These are phyloP conservation scores for Rhodotorula graminis DNA, from an alignment of 768 basidiomycete genomes.

Conservation along the genomic window DNA sequence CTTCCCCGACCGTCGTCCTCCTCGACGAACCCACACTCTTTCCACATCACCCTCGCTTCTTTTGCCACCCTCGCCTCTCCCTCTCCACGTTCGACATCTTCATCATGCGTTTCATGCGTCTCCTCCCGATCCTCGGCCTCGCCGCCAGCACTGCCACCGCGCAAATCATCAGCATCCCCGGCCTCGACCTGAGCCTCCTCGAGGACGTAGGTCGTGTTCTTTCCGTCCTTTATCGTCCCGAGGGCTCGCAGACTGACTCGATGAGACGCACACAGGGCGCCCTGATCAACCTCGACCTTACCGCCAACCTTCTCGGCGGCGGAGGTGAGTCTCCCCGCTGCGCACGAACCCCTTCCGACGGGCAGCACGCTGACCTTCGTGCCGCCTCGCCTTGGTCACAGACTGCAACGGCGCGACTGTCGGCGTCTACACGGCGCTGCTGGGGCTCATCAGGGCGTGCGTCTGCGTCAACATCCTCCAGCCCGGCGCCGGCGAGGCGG, in stretches of 20 bases:
- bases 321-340: background rate
- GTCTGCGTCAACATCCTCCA: conserved; percentile 25
- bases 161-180: conserved; percentile 10
- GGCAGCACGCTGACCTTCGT: too few species aligned
- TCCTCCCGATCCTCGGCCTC: conserved; percentile 14
- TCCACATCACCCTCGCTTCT: background rate
- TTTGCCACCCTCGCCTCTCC: background rate
- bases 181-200: conserved; percentile 22
- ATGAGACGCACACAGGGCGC: background rate
- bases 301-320: conserved; percentile 3
- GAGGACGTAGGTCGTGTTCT: background rate
- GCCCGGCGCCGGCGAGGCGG: background rate
- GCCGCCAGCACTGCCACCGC: conserved; percentile 1
- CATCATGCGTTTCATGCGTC: background rate
- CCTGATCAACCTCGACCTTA: conserved; percentile 13
- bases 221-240: background rate
- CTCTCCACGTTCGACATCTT: too few species aligned
- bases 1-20: background rate
- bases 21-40: conserved; percentile 3
- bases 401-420: conserved; percentile 12
- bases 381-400: background rate
- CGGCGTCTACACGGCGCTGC: background rate
- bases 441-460: conserved; percentile 12
- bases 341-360: background rate
- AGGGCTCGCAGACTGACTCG: too few species aligned